Conservation (phyloP, 148 eudicot species). For the Heliosperma pusillum region DNA sequence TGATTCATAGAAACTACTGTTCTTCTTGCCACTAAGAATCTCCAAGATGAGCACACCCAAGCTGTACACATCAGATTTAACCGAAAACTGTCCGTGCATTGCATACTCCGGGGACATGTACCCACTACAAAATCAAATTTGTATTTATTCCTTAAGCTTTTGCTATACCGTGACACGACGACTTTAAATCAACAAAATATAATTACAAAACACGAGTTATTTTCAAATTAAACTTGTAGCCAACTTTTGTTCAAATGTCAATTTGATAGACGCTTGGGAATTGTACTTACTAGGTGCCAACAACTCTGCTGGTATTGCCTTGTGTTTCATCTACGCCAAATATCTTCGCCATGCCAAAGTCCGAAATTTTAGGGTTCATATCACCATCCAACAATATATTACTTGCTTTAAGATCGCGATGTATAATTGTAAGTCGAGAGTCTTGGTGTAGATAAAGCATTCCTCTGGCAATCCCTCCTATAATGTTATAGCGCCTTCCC, state of each 20-base stretch:
- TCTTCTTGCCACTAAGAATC: constrained; percentile 27
- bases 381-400: constrained; percentile 35
- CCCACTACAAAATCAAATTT: constrained; percentile 23
- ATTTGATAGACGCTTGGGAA: neutral
- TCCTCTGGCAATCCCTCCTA: constrained; percentile 42
- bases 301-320: constrained; percentile 32
- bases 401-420: constrained; percentile 44
- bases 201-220: too few relatives aligned
- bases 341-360: constrained; percentile 43
- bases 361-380: constrained; percentile 40
- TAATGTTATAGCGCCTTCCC: constrained; percentile 35
- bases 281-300: constrained; percentile 38
- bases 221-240: too few relatives aligned
- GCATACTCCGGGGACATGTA: constrained; percentile 33
- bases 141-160: neutral
- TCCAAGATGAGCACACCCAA: constrained; percentile 30
- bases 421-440: constrained; percentile 43
- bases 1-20: constrained; percentile 15
- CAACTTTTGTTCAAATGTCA: neutral
- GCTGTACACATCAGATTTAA: constrained; percentile 34
- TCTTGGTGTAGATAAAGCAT: constrained; percentile 49
- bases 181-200: neutral
- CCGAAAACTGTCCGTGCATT: constrained; percentile 26
- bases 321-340: constrained; percentile 35
- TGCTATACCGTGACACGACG: too few relatives aligned